Base-by-base conservation (phyloP, 768 basidiomycete species). In the Serpula lacrymans region DNA sequence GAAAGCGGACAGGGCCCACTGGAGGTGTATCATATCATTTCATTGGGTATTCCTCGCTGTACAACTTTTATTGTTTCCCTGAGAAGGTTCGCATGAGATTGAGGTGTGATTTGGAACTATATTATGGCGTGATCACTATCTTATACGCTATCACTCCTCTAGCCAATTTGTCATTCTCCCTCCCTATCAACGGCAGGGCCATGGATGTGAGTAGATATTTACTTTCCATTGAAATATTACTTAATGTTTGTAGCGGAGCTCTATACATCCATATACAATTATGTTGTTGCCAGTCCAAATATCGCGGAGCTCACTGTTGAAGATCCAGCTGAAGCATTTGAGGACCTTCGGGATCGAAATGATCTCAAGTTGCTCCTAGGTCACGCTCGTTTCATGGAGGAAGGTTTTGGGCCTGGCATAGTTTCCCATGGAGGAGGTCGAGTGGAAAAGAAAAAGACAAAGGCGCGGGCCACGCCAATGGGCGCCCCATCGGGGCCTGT, bases 261-360 rank as follows among this genome's bases (percentile, higher is more conserved):
- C 10, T 98, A 96, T 70, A 77, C 69, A 32, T 80, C 91, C 1
- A 83, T 92, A 39, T 95, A 94, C 66, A 73, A 81, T 54, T 77
- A 88, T 54, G 75, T 88, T 14, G 60, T 87, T 30, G 66, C 74
- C 11, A 76, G 75, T 34, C 71, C 82, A 2, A 67, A 76, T 36
- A 78, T 95, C 27, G 83, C 87, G n/a, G 95, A 98, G 61, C 67
- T 98, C 29, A 96, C 93, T 1, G 88, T 99, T 16, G 96, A 99
- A 65, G 96, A 99, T 59, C 96, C 96, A 1, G 92, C 92, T 0
- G 96, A 99, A 65, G 88, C 90, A 8, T 97, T 99, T 55, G 95
- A 98, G 60, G 96, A 98, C 60, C 74, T 98, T 30, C 73, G 95
- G 24, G 96, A 98, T 65, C 84, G 89, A 40, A 88, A 86, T 50